Base-by-base conservation (phyloP, 495 filamentous ascomycete species). In the Penicillium odoratum region DNA sequence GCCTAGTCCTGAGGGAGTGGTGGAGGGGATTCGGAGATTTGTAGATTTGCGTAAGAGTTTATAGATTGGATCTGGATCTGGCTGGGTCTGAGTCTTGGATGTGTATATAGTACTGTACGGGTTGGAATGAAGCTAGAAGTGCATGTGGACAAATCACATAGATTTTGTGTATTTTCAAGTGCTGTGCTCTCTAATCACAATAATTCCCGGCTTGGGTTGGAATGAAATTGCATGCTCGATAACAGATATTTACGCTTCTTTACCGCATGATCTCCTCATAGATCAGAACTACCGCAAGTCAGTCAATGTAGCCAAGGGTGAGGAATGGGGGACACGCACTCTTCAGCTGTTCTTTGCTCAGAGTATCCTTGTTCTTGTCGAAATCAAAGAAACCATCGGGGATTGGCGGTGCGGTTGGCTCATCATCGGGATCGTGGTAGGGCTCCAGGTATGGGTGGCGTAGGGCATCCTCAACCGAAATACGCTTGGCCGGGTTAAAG, bases 371-470 rank as follows among this genome's bases (percentile, higher is more conserved):
- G 79, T 96, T 94, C 83, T 97, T 96, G 78, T 99, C 95, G 70
- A 99, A 99, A 74, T 98, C 94, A 73, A 99, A 99, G 83, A 99
- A 99, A 67, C 95, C 92, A 67, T 97, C 92, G 0, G 95, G 95
- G 63, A 99, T 99, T 15, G 95, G 92, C 11, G 90, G 87, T 10
- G 95, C 95, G 15, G 91, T 97, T 42, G 95, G 95, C 84, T 99
- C 95, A 73, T 99, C 95, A 63, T 98, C 95, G 15, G 95, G 95
- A 70, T 99, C 95, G 72, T 99, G 95, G 75, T 99, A 99, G 3
- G 95, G 94, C 75, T 98, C 95, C 34, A 99, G 83, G 74, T 99
- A 99, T 7, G 95, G 94, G 75, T 99, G 95, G 72, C 93, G 91
- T 61, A 99, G 81, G 31, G 95, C 95, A 53, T 98, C 95, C 69